Evolutionary conservation across 805 yeast genomes (phyloP), one percentile per base, ranked within the genome.

Genomic region (Starmerella bombicola): DNA sequence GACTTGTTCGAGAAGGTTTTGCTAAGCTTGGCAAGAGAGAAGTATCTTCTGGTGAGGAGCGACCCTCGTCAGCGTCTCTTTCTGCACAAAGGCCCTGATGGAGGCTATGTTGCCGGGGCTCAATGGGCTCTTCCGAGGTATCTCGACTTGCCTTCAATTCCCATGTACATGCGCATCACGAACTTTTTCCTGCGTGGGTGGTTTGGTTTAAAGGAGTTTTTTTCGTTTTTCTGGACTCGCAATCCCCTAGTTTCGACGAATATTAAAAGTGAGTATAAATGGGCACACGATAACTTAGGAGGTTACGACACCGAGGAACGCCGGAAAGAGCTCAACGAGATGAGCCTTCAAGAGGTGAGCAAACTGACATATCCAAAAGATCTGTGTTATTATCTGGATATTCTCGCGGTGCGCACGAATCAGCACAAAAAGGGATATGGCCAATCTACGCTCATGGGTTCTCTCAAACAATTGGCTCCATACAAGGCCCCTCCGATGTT

Each of bases 401-500:
- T 41, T 3, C 21, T 47, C 6, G 28, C 34, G 12, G 45, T 45
- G 12, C 38, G 46, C 22, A 8, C 37, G 2, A 37, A 37, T 15
- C 33, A 13, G n/a, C 50, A 47, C 30, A 44, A 46, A 1, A 35
- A 33, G 13, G 48, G 50, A 5, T 29, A 34, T 24, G 50, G 49
- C 18, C 16, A 18, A 16, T 13, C 4, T 20, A 16, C 45, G 26
- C 22, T 47, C 21, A 22, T 35, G 2, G 38, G 36, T 15, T 7
- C 46, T 7, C 18, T 39, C n/a, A 10, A 32, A 9, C 25, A 9
- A 18, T 13, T 41, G 4, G 33, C 28, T 6, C 33, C 35, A 6
- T 26, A 16, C 29, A 26, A 25, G 15, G 18, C 16, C 6, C 49
- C 46, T 15, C 47, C 46, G 1, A 17, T 16, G 3, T 21, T 29